Conservation (phyloP, 148 eudicot genomes). For the Chenopodium formosanum region DNA sequence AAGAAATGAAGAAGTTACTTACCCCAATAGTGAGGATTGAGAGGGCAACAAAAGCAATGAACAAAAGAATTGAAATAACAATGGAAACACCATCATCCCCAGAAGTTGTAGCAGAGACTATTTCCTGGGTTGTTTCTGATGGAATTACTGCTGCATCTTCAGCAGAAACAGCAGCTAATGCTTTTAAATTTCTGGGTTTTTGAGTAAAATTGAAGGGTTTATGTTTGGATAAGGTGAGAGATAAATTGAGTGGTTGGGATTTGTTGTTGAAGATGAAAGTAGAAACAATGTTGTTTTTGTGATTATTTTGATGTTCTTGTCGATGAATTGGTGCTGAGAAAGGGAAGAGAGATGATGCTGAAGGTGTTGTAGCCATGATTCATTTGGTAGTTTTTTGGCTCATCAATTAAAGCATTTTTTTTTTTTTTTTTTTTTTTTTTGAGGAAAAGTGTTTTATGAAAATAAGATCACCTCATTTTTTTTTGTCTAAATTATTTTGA, state of each 20-base stretch:
- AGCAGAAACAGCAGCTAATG: conserved; percentile 14
- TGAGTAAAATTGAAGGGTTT: neutral
- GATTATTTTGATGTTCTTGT: neutral
- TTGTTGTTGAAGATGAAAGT: neutral
- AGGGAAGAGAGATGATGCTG: neutral
- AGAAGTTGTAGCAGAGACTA: conserved; percentile 11
- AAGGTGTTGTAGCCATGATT: neutral
- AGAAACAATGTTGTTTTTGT: neutral
- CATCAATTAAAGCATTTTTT: neutral
- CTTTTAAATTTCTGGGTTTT: conserved; percentile 7
- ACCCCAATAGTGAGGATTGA: conserved; percentile 30
- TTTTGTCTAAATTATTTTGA: too few relatives aligned
- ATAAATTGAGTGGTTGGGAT: conserved; percentile 25
- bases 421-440: neutral
- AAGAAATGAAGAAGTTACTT: neutral
- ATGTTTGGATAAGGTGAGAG: conserved; percentile 23
- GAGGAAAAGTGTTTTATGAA: too few relatives aligned
- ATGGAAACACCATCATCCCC: conserved; percentile 14
- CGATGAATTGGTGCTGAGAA: neutral
- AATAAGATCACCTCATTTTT: too few relatives aligned
- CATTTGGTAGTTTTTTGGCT: neutral
- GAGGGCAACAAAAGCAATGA: conserved; percentile 26
- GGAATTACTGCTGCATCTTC: conserved; percentile 14
- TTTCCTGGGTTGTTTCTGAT: conserved; percentile 10
- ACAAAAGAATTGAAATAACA: conserved; percentile 24